Evolutionary conservation across 1,139 yeast genomes (phyloP).

Genomic region (Zygosaccharomyces pseudobailii): DNA sequence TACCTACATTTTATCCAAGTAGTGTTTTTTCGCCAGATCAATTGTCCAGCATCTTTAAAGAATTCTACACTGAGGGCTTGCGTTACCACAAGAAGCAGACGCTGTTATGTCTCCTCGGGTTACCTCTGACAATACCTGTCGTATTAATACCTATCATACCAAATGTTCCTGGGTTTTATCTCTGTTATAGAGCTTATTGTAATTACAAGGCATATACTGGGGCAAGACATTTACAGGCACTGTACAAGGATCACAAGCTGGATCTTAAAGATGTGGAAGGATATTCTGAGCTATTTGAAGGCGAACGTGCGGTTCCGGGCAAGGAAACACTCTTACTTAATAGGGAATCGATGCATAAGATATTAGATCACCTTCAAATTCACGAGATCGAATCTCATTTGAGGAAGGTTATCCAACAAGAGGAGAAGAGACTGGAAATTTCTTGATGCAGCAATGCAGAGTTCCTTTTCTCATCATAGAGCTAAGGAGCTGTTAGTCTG

Average conservation of each 20-base stretch:
- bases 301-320: slow-evolving; percentile 5
- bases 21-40: slow-evolving; percentile 19
- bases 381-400: slow-evolving; percentile 41
- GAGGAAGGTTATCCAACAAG: slow-evolving; percentile 47
- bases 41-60: slow-evolving; percentile 25
- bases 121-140: slow-evolving; percentile 79
- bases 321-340: slow-evolving; percentile 22
- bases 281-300: slow-evolving; percentile 16
- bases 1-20: slow-evolving; percentile 25
- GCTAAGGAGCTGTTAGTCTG: too few species aligned
- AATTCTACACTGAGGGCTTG: slow-evolving; percentile 37
- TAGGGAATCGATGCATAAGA: slow-evolving; percentile 13
- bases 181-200: slow-evolving; percentile 78
- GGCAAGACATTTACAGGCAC: slow-evolving; percentile 51
- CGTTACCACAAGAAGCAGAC: slow-evolving; percentile 43
- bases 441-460: not conserved
- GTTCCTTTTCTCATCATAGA: too few species aligned
- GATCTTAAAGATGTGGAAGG: slow-evolving; percentile 22
- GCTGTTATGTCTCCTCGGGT: slow-evolving; percentile 49
- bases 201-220: slow-evolving; percentile 78
- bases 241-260: slow-evolving; percentile 21
- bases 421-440: slow-evolving; percentile 31
- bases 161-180: slow-evolving; percentile 89
- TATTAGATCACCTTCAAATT: slow-evolving; percentile 29
- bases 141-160: slow-evolving; percentile 85